phyloP scores from a whole-genome alignment of 2,329 filamentous ascomycete species.

The Septoria petroselini region DNA sequence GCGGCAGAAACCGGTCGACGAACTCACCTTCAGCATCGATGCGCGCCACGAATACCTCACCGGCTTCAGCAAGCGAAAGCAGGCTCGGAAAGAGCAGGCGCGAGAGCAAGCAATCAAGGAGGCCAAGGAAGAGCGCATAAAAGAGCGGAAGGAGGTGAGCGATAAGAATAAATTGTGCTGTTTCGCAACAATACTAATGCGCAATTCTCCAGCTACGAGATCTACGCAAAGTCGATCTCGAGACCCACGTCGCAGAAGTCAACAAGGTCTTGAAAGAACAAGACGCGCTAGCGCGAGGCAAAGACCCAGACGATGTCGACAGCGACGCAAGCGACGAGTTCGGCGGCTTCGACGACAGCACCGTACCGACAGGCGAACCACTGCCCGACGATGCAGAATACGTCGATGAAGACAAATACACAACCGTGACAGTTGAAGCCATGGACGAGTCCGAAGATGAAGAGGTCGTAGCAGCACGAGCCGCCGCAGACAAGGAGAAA shows the following conservation, averaged over 20 bases:
- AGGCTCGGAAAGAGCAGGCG: slow-evolving; percentile 77
- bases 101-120: slow-evolving; percentile 76
- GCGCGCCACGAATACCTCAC: slow-evolving; percentile 85
- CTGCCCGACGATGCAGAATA: slow-evolving; percentile 72
- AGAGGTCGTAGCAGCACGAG: slow-evolving; percentile 35
- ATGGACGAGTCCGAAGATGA: slow-evolving; percentile 58
- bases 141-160: slow-evolving; percentile 70
- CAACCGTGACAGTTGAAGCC: slow-evolving; percentile 88
- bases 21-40: slow-evolving; percentile 78
- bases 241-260: slow-evolving; percentile 75
- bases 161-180: background rate
- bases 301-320: slow-evolving; percentile 36
- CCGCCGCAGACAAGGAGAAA: slow-evolving; percentile 28
- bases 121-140: slow-evolving; percentile 72
- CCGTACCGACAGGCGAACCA: slow-evolving; percentile 19
- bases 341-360: slow-evolving; percentile 22
- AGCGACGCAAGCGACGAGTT: slow-evolving; percentile 24
- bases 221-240: slow-evolving; percentile 74
- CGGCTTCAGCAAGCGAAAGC: slow-evolving; percentile 94
- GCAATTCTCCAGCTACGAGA: slow-evolving; percentile 68
- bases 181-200: background rate
- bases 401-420: slow-evolving; percentile 92
- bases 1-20: slow-evolving; percentile 37
- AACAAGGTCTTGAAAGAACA: slow-evolving; percentile 66
- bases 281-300: slow-evolving; percentile 32